Base-by-base conservation (phyloP, 1,284 basidiomycete genomes). In the Ganoderma lingzhi region DNA sequence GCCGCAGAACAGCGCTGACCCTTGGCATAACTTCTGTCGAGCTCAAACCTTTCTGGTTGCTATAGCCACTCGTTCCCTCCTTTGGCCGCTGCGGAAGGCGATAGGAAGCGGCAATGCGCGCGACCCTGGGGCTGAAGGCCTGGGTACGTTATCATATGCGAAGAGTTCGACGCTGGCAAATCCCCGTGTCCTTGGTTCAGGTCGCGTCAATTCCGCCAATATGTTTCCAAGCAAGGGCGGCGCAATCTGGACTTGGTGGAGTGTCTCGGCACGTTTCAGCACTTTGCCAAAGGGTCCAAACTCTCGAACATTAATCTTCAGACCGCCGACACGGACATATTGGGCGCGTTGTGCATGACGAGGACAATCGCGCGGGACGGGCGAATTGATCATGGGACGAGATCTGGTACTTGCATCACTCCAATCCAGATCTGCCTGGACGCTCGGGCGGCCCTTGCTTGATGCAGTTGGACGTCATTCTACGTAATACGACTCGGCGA, bases 301-400 rank as follows among this genome's bases (percentile, higher is more conserved):
- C 45, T 6, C 23, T 17, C 45, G 6, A 48, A n/a, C 8, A n/a
- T 48, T 42, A 15, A 42, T 42, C 35, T 35, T 48, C 19, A 48
- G n/a, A 9, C n/a, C 45, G 48, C 53, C 53, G 30, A 56, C 30
- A 15, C 14, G 30, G 53, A 55, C 30, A 51, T 51, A 32, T 30
- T 51, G 32, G 35, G 30, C 32, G 56, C 32, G 37, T 10, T 17
- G 37, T 10, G 35, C 9, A 59, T 19, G 55, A 37, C 6, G 17
- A 37, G 32, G 15, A 58, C 17, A 9, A 48, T 10, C n/a, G 55
- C 55, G 30, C 32, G 55, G 6, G 32, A 2, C 19, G 19, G 35
- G 56, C 56, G 56, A 32, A 19, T 39, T 37, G 35, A 59, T 59
- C 30, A 59, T 37, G 32, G 56, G 56, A 35, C 35, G 35, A 59